phyloP scores from a whole-genome alignment of 2,329 filamentous ascomycete genomes.

The Nemania sp. region DNA sequence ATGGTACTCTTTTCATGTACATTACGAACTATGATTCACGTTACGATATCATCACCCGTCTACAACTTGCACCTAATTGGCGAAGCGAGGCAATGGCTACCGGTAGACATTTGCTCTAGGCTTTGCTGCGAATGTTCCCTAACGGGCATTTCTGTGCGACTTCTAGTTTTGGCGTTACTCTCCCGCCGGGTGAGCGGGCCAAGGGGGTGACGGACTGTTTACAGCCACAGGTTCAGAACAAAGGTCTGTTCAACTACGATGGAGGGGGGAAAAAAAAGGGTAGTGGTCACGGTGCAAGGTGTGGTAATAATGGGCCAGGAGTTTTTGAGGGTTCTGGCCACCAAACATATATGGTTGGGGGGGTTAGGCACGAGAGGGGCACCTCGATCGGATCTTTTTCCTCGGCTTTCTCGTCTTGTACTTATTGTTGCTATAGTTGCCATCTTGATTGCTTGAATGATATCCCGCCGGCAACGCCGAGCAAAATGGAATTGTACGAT shows the following conservation, averaged over 20 bases:
- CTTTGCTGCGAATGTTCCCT: constrained; percentile 2
- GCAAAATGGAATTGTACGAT: constrained; percentile 33
- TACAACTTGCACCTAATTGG: constrained; percentile 17
- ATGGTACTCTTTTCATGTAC: constrained; percentile 36
- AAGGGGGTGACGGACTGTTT: constrained; percentile 5
- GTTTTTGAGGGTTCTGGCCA: constrained; percentile 11
- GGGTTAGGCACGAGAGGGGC: constrained; percentile 8
- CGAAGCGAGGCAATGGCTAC: constrained; percentile 5
- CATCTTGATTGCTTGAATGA: constrained; percentile 36
- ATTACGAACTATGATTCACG: constrained; percentile 39
- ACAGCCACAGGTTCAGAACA: constrained; percentile 2
- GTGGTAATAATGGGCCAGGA: constrained; percentile 22
- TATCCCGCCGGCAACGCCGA: constrained; percentile 43
- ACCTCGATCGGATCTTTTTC: constrained; percentile 1
- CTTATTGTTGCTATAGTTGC: constrained; percentile 25
- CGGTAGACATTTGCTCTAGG: neutral
- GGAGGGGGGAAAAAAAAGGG: constrained; percentile 19
- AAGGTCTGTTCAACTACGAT: constrained; percentile 4
- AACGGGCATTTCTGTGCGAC: constrained; percentile 1
- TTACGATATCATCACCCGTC: constrained; percentile 31
- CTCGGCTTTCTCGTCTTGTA: constrained; percentile 17
- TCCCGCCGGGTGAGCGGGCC: neutral
- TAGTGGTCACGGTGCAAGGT: neutral
- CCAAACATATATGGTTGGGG: neutral
- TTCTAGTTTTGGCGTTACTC: constrained; percentile 13